These are phyloP conservation scores for Striga asiatica DNA, from an alignment of 257 asterid genomes.

Conservation along the genomic window DNA sequence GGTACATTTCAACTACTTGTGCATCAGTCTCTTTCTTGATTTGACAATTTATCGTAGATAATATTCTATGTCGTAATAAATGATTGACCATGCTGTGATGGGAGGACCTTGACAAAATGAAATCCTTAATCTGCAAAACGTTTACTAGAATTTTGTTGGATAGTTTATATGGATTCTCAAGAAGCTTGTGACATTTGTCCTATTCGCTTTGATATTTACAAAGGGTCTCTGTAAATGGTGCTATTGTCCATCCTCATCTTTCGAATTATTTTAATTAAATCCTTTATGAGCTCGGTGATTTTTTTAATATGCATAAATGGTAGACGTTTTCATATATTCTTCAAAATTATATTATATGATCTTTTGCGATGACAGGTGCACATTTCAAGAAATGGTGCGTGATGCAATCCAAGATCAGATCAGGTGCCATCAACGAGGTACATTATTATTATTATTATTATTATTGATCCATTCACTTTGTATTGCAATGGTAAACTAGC, in stretches of 20 bases:
- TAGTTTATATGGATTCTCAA: too few relatives aligned
- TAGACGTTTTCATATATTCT: background rate
- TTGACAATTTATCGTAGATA: background rate
- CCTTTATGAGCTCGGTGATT: background rate
- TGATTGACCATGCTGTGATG: background rate
- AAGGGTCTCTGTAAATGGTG: too few relatives aligned
- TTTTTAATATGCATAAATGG: too few relatives aligned
- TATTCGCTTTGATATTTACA: too few relatives aligned
- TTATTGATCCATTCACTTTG: background rate
- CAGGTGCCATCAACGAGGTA: conserved; percentile 90
- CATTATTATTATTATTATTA: background rate
- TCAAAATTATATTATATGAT: too few relatives aligned
- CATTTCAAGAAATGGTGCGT: conserved; percentile 98
- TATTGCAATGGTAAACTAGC: background rate
- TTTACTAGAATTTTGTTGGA: too few relatives aligned
- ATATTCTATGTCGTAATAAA: too few relatives aligned
- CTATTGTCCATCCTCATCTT: too few relatives aligned
- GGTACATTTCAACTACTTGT: conserved; percentile 42
- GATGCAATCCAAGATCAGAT: conserved; percentile 90
- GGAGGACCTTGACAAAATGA: too few relatives aligned
- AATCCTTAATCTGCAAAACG: too few relatives aligned
- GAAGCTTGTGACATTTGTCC: too few relatives aligned
- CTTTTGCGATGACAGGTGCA: too few relatives aligned
- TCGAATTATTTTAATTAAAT: background rate
- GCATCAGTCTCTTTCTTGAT: background rate